Base-by-base conservation (phyloP, 768 basidiomycete species). In the Pholiota microspora region DNA sequence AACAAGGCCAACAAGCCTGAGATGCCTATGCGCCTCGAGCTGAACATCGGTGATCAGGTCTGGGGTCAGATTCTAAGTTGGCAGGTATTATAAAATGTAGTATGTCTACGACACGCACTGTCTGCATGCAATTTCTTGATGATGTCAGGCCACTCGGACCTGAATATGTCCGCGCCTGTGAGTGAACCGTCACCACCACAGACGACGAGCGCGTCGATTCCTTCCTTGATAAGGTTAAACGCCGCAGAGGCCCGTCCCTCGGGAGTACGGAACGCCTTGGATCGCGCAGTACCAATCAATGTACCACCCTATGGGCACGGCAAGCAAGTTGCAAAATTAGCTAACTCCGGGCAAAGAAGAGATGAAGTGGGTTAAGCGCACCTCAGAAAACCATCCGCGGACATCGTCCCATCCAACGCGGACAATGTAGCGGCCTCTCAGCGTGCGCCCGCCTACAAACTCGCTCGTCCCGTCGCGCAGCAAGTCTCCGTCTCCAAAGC, bases 331-430 rank as follows among this genome's bases (percentile, higher is more conserved):
- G 45, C 52, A 45, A 46, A 46, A 29, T 38, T 46, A 38, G 25
- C 42, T 31, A 44, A 32, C 53, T 16, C 35, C 27, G 45, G 25
- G 45, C 25, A 54, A 40, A 31, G 46, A 28, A 42, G 49, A 45
- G 25, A 49, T 31, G 44, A 15, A 15, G 28, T 40, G n/a, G 5
- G 15, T 9, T 15, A 7, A 12, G 69, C 82, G 53, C 61, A 88
- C 92, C 80, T 97, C 84, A 27, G 88, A 82, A 61, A 96, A 87
- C 94, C 94, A 98, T 10, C 92, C 93, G 45, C 93, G 78, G 28
- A 98, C 96, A 69, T 99, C 97, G 67, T 99, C 97, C 88, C 95
- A 98, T 8, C 97, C 97, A 2, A 96, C 96, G 51, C 92, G 80
- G 18, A 98, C 89, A 62, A 98, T 97, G 70, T 97, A 93, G 46